phyloP scores from a whole-genome alignment of 2,329 filamentous ascomycete genomes.

The Sporothrix brunneoviolacea region DNA sequence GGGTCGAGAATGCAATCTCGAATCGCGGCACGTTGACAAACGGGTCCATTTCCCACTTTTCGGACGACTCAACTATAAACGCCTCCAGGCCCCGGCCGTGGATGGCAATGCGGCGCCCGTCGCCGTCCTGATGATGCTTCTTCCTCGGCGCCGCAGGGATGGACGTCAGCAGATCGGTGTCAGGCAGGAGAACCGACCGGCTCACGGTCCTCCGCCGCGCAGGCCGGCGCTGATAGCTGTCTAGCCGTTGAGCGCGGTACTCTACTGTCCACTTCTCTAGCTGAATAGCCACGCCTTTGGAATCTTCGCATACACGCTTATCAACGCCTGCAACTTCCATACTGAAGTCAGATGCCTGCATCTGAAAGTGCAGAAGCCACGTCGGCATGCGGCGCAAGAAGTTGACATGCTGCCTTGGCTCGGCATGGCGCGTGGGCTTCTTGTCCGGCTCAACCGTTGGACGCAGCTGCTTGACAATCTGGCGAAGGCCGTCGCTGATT shows the following conservation, averaged over 20 bases:
- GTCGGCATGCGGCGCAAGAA: slow-evolving; percentile 71
- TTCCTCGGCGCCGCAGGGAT: slow-evolving; percentile 47
- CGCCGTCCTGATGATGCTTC: slow-evolving; percentile 52
- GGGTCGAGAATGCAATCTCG: slow-evolving; percentile 77
- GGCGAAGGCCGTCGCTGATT: slow-evolving; percentile 83
- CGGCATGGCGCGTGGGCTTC: slow-evolving; percentile 44
- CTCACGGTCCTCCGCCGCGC: slow-evolving; percentile 68
- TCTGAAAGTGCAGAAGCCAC: slow-evolving; percentile 77
- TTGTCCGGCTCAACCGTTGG: slow-evolving; percentile 62
- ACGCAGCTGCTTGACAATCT: slow-evolving; percentile 80
- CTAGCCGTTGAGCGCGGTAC: slow-evolving; percentile 75
- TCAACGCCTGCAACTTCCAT: slow-evolving; percentile 88
- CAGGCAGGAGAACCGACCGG: slow-evolving; percentile 59
- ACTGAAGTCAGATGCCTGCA: slow-evolving; percentile 85
- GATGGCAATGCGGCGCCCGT: slow-evolving; percentile 75
- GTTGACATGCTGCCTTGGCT: slow-evolving; percentile 52
- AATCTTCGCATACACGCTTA: slow-evolving; percentile 70
- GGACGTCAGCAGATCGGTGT: slow-evolving; percentile 54
- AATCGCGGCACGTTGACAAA: slow-evolving; percentile 82
- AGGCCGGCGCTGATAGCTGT: slow-evolving; percentile 52
- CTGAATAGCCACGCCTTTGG: slow-evolving; percentile 77
- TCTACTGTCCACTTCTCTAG: slow-evolving; percentile 83
- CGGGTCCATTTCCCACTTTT: slow-evolving; percentile 76
- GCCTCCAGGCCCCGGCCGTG: slow-evolving; percentile 80
- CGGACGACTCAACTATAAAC: slow-evolving; percentile 80